Base-by-base conservation (phyloP, 306 rosid genomes). In the Senna tora region DNA sequence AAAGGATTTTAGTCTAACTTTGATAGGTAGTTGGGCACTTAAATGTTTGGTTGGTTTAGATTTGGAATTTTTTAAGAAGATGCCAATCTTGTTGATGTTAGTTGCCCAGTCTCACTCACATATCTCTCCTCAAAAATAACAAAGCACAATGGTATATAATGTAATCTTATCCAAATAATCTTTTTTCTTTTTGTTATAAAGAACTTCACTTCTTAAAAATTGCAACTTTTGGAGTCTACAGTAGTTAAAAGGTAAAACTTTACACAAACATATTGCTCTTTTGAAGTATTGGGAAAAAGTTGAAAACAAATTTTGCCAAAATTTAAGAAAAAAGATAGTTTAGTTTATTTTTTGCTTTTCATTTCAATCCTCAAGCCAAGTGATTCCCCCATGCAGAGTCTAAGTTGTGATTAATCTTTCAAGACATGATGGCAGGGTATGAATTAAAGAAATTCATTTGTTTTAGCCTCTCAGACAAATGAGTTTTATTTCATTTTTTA, bases 1-100 rank as follows among this genome's bases (percentile, higher is more conserved):
- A n/a, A 69, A 67, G 62, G 25, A 19, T 13, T 58, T 5, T 7
- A 6, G 65, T 76, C 45, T 65, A 70, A 73, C 89, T 73, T 78
- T 78, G 82, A 75, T 81, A 22, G 93, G 92, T 90, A 43, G 96
- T 67, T 90, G 93, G 73, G 43, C 20, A 38, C 79, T 68, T 20
- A 28, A 14, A 74, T 55, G 85, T 83, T 58, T 74, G 16, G 90
- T 68, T 79, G 84, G 82, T 21, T 7, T 69, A 14, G 12, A 36
- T 28, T n/a, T n/a, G n/a, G n/a, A n/a, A n/a, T n/a, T 7, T 21
- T 42, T 11, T 0, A 36, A 10, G 3, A 36, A 15, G 21, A 74
- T 7, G 14, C 46, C 49, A 59, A 25, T 25, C 30, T 25, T 25
- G 30, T 25, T 25, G 61, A 6, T 45, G 47, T 17, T 43, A 42